Evolutionary conservation across 805 yeast species (phyloP), one percentile per base, ranked within the genome.

Genomic region (Wickerhamiella nectarea): DNA sequence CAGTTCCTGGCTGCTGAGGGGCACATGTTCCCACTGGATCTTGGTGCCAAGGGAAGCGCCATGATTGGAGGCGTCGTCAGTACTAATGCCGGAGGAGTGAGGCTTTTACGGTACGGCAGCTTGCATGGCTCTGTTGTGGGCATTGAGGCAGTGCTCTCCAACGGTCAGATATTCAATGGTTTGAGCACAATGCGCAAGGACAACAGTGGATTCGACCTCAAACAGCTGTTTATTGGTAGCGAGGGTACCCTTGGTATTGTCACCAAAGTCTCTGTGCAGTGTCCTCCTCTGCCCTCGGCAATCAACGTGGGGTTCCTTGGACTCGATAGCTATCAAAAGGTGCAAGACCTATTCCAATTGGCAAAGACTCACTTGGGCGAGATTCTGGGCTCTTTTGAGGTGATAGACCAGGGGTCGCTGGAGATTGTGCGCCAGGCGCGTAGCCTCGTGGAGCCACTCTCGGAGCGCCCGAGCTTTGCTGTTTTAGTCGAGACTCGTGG

Each of bases 41-140:
- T 87, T 48, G 97, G 97, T 46, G 96, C 97, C 31, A 87, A 87
- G 65, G 97, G 97, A 11, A 84, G 95, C 1, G 89, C 96, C 59
- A 94, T 84, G 53, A 78, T 89, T 49, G 96, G 96, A 52, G 97
- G 96, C 51, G 82, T 78, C 43, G 89, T 85, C 36, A 94, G 95
- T 15, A 85, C 95, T 15, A 89, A 89, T 59, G 97, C 97, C 4
- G 97, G 97, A 57, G 97, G 97, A 1, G 70, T 87, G 54, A 69
- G 97, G 57, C 68, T 87, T 41, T 64, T 87, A 48, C 72, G 94
- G 53, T 87, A 85, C 59, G 96, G 96, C 2, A 83, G 94, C 5
- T 71, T 87, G 51, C 97, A 89, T 57, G 97, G 97, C 3, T 67
- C 85, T 18, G 94, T 87, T 0, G 66, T 87, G 38, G 97, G 97